Evolutionary conservation across 2,329 filamentous ascomycete genomes (phyloP).

Genomic region (Penicillium palitans): DNA sequence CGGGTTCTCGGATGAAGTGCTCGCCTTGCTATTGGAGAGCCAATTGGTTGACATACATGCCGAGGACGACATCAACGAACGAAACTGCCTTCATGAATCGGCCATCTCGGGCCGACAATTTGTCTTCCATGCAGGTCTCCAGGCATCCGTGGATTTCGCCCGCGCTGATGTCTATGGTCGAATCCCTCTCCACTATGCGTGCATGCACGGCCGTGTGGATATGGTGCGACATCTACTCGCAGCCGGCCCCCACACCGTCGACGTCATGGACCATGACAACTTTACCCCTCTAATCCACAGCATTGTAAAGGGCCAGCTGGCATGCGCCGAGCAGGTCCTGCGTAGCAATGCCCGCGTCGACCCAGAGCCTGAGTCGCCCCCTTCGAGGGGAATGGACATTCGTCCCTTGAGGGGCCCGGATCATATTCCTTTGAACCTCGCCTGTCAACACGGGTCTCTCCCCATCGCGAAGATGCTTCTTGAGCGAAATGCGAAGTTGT

Average conservation of each 20-base stretch:
- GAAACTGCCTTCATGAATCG: slow-evolving; percentile 95
- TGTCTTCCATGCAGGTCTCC: slow-evolving; percentile 74
- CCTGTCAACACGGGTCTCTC: slow-evolving; percentile 87
- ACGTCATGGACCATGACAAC: slow-evolving; percentile 92
- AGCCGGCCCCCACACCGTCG: slow-evolving; percentile 71
- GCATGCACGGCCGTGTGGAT: slow-evolving; percentile 85
- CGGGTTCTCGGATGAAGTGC: slow-evolving; percentile 74
- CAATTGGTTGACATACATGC: slow-evolving; percentile 84
- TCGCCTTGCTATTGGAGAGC: slow-evolving; percentile 76
- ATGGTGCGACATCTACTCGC: slow-evolving; percentile 75
- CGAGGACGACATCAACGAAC: slow-evolving; percentile 95
- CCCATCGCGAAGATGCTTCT: slow-evolving; percentile 83
- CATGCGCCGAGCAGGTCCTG: slow-evolving; percentile 77
- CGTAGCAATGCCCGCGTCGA: slow-evolving; percentile 79
- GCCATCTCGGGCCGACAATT: slow-evolving; percentile 85
- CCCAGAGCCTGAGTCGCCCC: slow-evolving; percentile 58
- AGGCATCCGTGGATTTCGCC: slow-evolving; percentile 71
- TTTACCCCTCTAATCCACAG: slow-evolving; percentile 95
- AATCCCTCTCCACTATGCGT: slow-evolving; percentile 92
- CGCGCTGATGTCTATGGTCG: slow-evolving; percentile 90
- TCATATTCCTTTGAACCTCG: slow-evolving; percentile 90
- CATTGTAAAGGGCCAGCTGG: slow-evolving; percentile 81
- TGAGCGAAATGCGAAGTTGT: slow-evolving; percentile 73
- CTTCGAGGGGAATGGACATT: not conserved
- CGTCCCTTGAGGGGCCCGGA: slow-evolving; percentile 62